Percentiles rank a stretch among this genome's conserved stretches.
Conservation (phyloP, 495 filamentous ascomycete species). For the Neurospora cerealis region DNA sequence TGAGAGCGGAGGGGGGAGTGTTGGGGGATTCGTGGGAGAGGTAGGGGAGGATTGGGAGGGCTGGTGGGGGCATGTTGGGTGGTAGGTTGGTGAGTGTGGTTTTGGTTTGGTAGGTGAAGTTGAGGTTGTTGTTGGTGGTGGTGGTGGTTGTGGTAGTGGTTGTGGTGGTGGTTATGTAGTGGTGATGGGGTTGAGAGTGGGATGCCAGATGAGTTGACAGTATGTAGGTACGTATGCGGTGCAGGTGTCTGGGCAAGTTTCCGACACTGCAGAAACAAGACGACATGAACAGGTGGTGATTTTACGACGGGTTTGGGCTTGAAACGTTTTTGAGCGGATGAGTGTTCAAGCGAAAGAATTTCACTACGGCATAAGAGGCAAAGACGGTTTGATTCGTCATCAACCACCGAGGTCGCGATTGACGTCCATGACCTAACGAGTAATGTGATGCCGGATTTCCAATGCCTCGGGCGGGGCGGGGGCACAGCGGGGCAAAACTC, state of each 20-base stretch:
- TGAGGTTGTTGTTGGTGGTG: background rate
- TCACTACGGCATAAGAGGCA: background rate
- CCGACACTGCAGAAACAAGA: background rate
- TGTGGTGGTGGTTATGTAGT: background rate
- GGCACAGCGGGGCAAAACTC: background rate
- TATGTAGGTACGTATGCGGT: background rate
- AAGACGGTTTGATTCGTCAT: background rate
- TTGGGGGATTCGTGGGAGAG: constrained; percentile 50
- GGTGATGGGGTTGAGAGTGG: background rate
- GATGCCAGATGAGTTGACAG: background rate
- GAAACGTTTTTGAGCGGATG: background rate
- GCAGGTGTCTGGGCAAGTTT: background rate
- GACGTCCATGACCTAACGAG: background rate
- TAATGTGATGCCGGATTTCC: background rate
- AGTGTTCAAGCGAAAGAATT: background rate
- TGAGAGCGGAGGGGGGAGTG: constrained; percentile 74
- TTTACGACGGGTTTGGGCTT: background rate
- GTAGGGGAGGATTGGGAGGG: constrained; percentile 34
- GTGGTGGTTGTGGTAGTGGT: background rate
- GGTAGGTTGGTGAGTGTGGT: background rate
- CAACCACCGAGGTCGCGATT: background rate
- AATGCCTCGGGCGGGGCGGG: background rate
- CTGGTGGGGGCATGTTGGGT: background rate
- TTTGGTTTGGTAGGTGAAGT: background rate
- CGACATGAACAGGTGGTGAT: background rate